Evolutionary conservation across 2,329 filamentous ascomycete species (phyloP), one percentile per base, ranked within the genome.

Genomic region (Diplodia intermedia): DNA sequence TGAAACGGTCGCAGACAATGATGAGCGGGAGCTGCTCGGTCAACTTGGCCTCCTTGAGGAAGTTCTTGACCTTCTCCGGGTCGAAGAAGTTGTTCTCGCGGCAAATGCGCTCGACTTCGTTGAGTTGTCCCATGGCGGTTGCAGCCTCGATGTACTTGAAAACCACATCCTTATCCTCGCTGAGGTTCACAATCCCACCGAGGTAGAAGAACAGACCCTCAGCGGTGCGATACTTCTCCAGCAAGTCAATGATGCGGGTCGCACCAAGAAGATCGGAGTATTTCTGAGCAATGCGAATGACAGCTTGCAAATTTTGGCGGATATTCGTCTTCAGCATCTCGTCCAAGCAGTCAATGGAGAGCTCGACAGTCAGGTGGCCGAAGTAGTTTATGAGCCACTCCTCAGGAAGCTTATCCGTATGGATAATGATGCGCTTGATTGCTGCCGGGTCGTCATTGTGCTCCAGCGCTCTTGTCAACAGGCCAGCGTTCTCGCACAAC

Each of bases 81-180:
- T 97, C 94, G 82, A 93, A 94, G 76, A 87, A 86, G 79, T 78
- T 93, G 85, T 91, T 96, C 79, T 99, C 95, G 70, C 96, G 90
- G 83, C 94, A 98, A 75, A 99, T 94, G 66, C 95, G 91, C 85
- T 99, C 94, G 23, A 99, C 95, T 77, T 99, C 95, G 72, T 92
- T 94, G 76, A 97, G 88, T 81, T 99, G 94, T 36, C 90, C 89
- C 88, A 97, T 96, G 77, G 90, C 91, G 29, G 94, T 97, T 38
- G 96, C 95, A 67, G 95, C 93, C 82, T 99, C 94, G 69, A 99
- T 97, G 81, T 99, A 99, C 86, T 99, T 99, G 89, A 97, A 99
- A 78, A 95, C 91, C 36, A 99, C 95, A 77, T 99, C 95, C 26
- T 91, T 86, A 74, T 98, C 95, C 79, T 98, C 93, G 68, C 92